Evolutionary conservation across 1,284 basidiomycete species (phyloP), one percentile per base, ranked within the genome.

Genomic region (Paramarasmius palmivorus): DNA sequence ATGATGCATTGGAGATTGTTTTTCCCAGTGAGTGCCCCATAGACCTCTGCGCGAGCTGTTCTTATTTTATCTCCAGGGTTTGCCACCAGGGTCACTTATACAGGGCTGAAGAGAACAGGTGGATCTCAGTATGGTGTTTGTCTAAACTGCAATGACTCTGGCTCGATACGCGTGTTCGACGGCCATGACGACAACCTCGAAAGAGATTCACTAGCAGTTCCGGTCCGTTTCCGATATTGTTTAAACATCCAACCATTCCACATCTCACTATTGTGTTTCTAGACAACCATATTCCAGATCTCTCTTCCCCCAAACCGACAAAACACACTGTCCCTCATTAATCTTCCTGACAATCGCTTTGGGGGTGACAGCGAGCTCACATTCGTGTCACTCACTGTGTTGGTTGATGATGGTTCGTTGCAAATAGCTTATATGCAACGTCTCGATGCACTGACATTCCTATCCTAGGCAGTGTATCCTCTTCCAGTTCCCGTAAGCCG

Each of bases 321-420:
- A 17, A 71, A 73, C 53, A 55, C 59, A 12, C 58, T 73, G 22
- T 53, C 50, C 12, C 66, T 73, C 2, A 58, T 64, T 50, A 73
- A 73, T 47, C 54, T 70, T 26, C 58, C 61, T 19, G 66, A 67
- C 51, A 49, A 49, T 26, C 41, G 50, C 19, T 65, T 64, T 49
- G 58, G 58, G 26, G 55, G 59, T 34, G 54, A 54, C 19, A 67
- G 69, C 38, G 53, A 64, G 50, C 57, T 72, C 40, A 71, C 64
- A 5, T 70, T 73, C 37, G 59, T 65, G 26, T 63, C 63, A 26
- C 50, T 72, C 12, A 50, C 60, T 2, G 57, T 68, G 8, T 59
- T 59, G 7, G 50, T 63, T 0, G 56, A 58, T 20, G 54, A 60
- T 49, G 52, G 55, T 59, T 55, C 32, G 50, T 49, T 15, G 48